Conservation (phyloP, 371 early-diverging fungal genomes). For the Edhazardia aedis region DNA sequence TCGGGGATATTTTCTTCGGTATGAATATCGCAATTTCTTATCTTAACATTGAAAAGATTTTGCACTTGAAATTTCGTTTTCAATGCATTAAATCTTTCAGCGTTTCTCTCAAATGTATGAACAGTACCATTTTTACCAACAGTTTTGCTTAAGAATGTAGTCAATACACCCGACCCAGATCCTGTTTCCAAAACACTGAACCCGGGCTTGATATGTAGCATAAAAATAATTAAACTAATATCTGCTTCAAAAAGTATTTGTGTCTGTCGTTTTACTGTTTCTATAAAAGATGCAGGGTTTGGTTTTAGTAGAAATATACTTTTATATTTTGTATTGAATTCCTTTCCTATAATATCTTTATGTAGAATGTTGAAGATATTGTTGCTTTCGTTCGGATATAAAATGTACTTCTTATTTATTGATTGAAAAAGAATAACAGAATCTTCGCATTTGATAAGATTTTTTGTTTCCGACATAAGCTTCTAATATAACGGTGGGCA, state of each 20-base stretch:
- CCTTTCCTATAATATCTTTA: too few species aligned
- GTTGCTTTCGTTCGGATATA: too few species aligned
- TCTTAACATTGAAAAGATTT: constrained; percentile 6
- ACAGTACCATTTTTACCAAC: constrained; percentile 11
- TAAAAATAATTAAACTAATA: constrained; percentile 14
- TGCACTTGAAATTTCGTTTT: constrained; percentile 4
- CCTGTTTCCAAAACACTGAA: constrained; percentile 22
- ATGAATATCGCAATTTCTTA: constrained; percentile 6
- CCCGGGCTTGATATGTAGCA: constrained; percentile 2
- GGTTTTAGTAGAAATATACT: not conserved
- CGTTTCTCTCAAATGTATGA: constrained; percentile 17
- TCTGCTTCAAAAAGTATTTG: constrained; percentile 30
- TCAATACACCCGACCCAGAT: constrained; percentile 25
- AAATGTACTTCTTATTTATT: too few species aligned
- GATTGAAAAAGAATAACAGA: too few species aligned
- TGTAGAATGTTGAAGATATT: too few species aligned
- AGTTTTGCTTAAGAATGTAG: constrained; percentile 8
- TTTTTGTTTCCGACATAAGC: too few species aligned
- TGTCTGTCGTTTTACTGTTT: constrained; percentile 6
- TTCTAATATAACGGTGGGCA: too few species aligned
- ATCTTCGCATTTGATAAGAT: too few species aligned
- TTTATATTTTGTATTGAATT: too few species aligned
- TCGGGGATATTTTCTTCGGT: not conserved
- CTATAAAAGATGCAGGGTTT: not conserved
- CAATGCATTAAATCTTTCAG: constrained; percentile 9